Evolutionary conservation across 2,329 filamentous ascomycete species (phyloP).

Genomic region (Podosphaera fusca): DNA sequence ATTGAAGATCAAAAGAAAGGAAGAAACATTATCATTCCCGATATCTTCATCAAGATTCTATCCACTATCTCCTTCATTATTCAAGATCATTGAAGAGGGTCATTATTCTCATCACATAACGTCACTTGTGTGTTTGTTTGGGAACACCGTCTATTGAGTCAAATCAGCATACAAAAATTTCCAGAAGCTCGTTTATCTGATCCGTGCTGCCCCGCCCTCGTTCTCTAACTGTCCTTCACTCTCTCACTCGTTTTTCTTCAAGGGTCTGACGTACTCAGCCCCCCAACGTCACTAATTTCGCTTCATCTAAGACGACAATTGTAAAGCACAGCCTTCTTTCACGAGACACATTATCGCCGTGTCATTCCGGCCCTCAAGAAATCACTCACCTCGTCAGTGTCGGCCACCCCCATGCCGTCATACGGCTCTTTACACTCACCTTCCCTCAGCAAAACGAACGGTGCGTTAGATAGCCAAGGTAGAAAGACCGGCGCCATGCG

Average conservation of each 20-base stretch:
- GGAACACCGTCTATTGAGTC: not conserved
- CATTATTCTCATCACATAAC: no score
- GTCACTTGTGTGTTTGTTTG: no score
- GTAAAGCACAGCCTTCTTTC: not conserved
- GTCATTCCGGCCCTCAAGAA: constrained; percentile 4
- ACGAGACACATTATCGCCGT: constrained; percentile 3
- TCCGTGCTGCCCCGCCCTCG: not conserved
- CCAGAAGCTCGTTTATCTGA: not conserved
- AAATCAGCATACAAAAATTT: not conserved
- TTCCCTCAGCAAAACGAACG: constrained; percentile 63
- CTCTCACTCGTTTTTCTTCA: not conserved
- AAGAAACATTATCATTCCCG: no score
- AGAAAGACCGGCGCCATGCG: constrained; percentile 27
- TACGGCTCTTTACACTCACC: constrained; percentile 53
- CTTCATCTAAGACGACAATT: not conserved
- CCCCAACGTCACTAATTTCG: not conserved
- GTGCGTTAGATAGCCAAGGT: constrained; percentile 30
- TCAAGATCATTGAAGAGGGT: no score
- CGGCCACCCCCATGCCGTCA: constrained; percentile 32
- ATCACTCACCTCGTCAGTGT: constrained; percentile 3
- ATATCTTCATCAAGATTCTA: no score
- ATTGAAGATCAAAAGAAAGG: no score
- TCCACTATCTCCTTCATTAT: no score
- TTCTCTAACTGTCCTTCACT: not conserved
- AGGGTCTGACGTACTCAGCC: not conserved